Evolutionary conservation across 2,329 filamentous ascomycete species (phyloP), one percentile per base, ranked within the genome.

Genomic region (Botrytis aclada): DNA sequence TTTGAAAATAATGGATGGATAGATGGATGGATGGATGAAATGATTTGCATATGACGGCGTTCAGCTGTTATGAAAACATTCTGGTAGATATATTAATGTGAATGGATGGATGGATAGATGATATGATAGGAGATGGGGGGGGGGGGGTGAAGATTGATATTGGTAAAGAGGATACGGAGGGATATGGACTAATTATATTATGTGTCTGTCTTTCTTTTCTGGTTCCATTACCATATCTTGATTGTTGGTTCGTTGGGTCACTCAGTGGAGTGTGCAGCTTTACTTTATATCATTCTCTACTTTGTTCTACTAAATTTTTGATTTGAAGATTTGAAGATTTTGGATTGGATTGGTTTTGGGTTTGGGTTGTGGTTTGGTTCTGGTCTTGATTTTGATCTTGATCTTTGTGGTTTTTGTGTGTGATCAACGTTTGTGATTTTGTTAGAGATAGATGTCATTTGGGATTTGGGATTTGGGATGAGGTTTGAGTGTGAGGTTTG

Each of bases 21-120:
- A 39, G 39, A 41, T 47, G 43, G 43, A 66, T 66, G 64, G 32
- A n/a, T n/a, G n/a, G n/a, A n/a, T n/a, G n/a, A 66, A 8, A 51
- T 54, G 63, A 66, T 29, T 51, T 66, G n/a, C 64, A 66, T 39
- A 54, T 29, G 20, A 66, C 37, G 63, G 64, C 64, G 64, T 66
- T 54, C 4, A 32, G 7, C 25, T 43, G 14, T 56, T 56, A 54
- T n/a, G n/a, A 54, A 32, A 29, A 7, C 5, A 56, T 9, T 18
- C 29, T 18, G 12, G 45, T 65, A 29, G n/a, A 45, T 25, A 29
- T 20, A 45, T 64, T 64, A 64, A 45, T 64, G 41, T 32, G 29
- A 41, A 25, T 45, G 62, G 41, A 45, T 64, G 29, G 62, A 25
- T 45, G 62, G 41, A 45, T 64, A 18, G 41, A 22, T 51, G 12